phyloP scores from a whole-genome alignment of 1,284 basidiomycete genomes.

The Lentinula novae-zelandiae region DNA sequence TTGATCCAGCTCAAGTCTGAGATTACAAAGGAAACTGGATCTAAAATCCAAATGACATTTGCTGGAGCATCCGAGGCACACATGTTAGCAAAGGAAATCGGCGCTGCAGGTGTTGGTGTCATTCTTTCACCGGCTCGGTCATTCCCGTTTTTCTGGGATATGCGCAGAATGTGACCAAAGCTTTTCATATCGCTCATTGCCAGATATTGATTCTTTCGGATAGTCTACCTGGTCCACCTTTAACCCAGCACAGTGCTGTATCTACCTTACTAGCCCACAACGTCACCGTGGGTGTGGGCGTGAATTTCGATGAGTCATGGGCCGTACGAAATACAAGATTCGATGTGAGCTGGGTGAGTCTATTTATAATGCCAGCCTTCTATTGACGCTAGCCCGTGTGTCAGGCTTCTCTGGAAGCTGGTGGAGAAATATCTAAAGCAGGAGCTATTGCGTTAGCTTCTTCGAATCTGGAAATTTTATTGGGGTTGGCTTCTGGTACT shows the following conservation, averaged over 20 bases:
- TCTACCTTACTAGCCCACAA: slow-evolving; percentile 41
- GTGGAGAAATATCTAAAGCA: slow-evolving; percentile 41
- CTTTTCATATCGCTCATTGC: slow-evolving; percentile 22
- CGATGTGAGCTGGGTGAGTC: slow-evolving; percentile 47
- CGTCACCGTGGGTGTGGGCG: slow-evolving; percentile 52
- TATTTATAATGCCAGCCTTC: not conserved
- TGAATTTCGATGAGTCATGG: slow-evolving; percentile 38
- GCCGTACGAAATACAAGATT: slow-evolving; percentile 49
- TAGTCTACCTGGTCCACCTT: slow-evolving; percentile 41
- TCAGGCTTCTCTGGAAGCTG: slow-evolving; percentile 23
- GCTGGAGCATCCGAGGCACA: slow-evolving; percentile 54
- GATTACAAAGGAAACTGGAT: slow-evolving; percentile 35
- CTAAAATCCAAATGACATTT: slow-evolving; percentile 32
- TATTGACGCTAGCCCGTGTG: not conserved
- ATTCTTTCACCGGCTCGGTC: slow-evolving; percentile 45
- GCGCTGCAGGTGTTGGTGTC: slow-evolving; percentile 48
- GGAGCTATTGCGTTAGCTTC: slow-evolving; percentile 60
- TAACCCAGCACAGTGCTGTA: slow-evolving; percentile 44
- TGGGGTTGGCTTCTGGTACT: slow-evolving; percentile 30
- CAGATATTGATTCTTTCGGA: not conserved
- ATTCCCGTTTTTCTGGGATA: slow-evolving; percentile 51
- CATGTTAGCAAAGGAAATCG: slow-evolving; percentile 53
- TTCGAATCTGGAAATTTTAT: slow-evolving; percentile 57
- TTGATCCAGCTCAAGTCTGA: slow-evolving; percentile 59
- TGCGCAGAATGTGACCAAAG: slow-evolving; percentile 33